Conservation (phyloP, 495 filamentous ascomycete species). For the Penicillium soppii region DNA sequence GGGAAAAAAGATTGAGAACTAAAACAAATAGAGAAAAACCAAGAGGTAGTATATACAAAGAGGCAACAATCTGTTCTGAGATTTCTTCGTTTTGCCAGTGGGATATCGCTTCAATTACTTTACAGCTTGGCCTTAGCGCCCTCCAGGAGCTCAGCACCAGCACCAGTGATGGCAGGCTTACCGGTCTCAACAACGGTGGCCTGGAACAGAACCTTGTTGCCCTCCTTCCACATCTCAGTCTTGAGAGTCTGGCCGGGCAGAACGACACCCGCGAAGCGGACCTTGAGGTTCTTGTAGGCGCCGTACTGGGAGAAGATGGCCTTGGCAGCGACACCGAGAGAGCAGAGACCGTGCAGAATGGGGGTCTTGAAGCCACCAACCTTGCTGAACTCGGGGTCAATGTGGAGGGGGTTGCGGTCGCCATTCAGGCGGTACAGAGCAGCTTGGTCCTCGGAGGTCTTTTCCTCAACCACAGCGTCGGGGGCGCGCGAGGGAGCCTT, state of each 20-base stretch:
- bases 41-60: slow-evolving; percentile 24
- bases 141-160: slow-evolving; percentile 78
- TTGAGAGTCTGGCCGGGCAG: slow-evolving; percentile 89
- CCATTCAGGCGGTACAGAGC: slow-evolving; percentile 92
- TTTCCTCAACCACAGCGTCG: slow-evolving; percentile 82
- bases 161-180: slow-evolving; percentile 85
- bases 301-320: slow-evolving; percentile 84
- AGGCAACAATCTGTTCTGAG: slow-evolving; percentile 18
- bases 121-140: slow-evolving; percentile 61
- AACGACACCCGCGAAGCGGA: slow-evolving; percentile 90
- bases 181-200: slow-evolving; percentile 93
- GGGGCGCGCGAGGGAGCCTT: slow-evolving; percentile 73
- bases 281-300: slow-evolving; percentile 90
- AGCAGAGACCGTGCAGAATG: slow-evolving; percentile 95
- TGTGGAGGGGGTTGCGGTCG: slow-evolving; percentile 91
- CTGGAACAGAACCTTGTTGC: slow-evolving; percentile 87
- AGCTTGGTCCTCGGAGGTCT: slow-evolving; percentile 91
- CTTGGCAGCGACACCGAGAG: slow-evolving; percentile 89
- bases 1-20: neutral
- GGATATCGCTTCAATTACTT: slow-evolving; percentile 33
- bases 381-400: slow-evolving; percentile 92
- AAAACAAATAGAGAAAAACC: neutral
- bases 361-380: slow-evolving; percentile 94
- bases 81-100: slow-evolving; percentile 11
- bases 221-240: slow-evolving; percentile 99